Percentiles rank a stretch among this genome's conserved stretches.
phyloP scores from a whole-genome alignment of 2,329 filamentous ascomycete genomes.

The Sporothrix curviconia region DNA sequence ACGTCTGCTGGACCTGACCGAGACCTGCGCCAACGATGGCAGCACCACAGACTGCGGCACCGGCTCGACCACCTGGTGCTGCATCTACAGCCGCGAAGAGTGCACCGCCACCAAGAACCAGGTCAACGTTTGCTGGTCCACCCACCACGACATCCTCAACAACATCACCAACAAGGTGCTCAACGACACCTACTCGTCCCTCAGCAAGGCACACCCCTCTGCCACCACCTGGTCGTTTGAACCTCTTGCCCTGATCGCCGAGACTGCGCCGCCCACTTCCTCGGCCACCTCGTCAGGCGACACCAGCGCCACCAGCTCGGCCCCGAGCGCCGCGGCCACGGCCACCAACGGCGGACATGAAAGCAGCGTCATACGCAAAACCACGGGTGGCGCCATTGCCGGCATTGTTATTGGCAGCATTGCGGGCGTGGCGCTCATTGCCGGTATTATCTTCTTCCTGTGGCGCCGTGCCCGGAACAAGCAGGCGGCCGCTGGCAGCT shows the following conservation, averaged over 20 bases:
- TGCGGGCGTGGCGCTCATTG: slow-evolving; percentile 10
- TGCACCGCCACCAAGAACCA: slow-evolving; percentile 16
- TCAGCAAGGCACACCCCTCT: slow-evolving; percentile 14
- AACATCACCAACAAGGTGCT: slow-evolving; percentile 16
- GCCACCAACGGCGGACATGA: neutral
- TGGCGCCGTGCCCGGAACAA: slow-evolving; percentile 9
- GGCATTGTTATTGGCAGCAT: slow-evolving; percentile 14
- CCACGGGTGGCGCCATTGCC: slow-evolving; percentile 13
- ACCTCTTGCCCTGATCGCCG: slow-evolving; percentile 14
- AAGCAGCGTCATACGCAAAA: neutral
- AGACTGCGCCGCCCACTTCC: slow-evolving; percentile 5
- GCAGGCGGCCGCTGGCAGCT: neutral
- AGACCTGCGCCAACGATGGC: slow-evolving; percentile 16
- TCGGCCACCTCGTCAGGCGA: neutral
- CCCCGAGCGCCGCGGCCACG: neutral
- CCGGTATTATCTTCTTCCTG: slow-evolving; percentile 7
- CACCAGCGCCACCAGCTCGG: neutral
- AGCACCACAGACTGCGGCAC: slow-evolving; percentile 18
- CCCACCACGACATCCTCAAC: slow-evolving; percentile 15
- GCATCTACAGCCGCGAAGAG: slow-evolving; percentile 13
- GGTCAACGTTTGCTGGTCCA: slow-evolving; percentile 21
- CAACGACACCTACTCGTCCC: slow-evolving; percentile 17
- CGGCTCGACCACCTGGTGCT: slow-evolving; percentile 17
- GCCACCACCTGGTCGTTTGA: slow-evolving; percentile 17
- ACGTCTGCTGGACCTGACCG: slow-evolving; percentile 18